phyloP scores from a whole-genome alignment of 2,329 filamentous ascomycete species.

The Lasiodiplodia sp. region DNA sequence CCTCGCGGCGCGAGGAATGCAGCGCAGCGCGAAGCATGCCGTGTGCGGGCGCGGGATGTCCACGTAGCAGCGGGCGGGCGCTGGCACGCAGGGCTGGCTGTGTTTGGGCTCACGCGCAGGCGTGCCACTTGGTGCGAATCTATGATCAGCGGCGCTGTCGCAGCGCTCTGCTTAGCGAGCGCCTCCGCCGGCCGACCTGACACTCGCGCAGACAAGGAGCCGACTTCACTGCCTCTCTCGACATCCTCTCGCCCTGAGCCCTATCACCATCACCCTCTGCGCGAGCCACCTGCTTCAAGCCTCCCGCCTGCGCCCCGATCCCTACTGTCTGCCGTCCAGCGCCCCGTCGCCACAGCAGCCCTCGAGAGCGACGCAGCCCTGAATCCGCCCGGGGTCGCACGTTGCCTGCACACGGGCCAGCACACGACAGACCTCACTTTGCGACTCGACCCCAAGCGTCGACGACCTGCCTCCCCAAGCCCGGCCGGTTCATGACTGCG shows the following conservation, averaged over 20 bases:
- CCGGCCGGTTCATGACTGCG: conserved; percentile 5
- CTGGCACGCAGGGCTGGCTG: conserved; percentile 15
- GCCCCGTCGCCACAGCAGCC: conserved; percentile 12
- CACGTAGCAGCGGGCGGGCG: conserved; percentile 14
- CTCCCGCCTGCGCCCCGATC: not conserved
- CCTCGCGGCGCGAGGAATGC: not conserved
- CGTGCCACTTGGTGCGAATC: conserved; percentile 13
- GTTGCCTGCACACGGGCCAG: conserved; percentile 29
- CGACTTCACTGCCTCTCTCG: conserved; percentile 17
- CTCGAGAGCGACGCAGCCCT: conserved; percentile 9
- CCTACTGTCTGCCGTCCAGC: not conserved
- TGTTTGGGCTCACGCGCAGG: conserved; percentile 14
- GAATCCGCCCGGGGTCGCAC: conserved; percentile 25
- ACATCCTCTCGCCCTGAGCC: not conserved
- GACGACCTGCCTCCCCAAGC: not conserved
- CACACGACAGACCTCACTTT: conserved; percentile 29
- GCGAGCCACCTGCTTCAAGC: not conserved
- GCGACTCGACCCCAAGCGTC: conserved; percentile 25
- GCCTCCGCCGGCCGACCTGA: conserved; percentile 14
- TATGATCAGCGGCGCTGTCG: conserved; percentile 23
- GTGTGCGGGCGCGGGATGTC: conserved; percentile 1
- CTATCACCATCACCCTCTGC: conserved; percentile 16
- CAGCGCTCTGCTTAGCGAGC: conserved; percentile 12
- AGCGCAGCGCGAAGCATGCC: conserved; percentile 11
- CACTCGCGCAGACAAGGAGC: conserved; percentile 13